phyloP scores from a whole-genome alignment of 495 filamentous ascomycete species.

The Trichoderma virens region DNA sequence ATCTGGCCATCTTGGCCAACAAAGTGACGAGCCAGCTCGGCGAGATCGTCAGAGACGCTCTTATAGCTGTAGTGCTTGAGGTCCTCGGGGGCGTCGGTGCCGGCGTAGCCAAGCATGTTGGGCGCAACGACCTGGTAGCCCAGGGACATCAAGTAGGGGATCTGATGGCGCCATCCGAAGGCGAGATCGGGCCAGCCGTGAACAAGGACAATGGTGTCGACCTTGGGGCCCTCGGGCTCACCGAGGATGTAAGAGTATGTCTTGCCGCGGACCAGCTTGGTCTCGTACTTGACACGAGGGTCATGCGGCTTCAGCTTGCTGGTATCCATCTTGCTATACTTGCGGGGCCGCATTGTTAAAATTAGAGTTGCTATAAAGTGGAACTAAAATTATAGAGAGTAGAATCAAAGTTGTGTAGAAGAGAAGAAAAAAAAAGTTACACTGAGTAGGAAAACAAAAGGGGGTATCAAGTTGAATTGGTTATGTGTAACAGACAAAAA shows the following conservation, averaged over 20 bases:
- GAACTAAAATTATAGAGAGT: not conserved
- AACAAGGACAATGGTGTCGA: constrained; percentile 55
- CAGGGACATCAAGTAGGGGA: constrained; percentile 62
- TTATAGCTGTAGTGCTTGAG: constrained; percentile 58
- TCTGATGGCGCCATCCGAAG: constrained; percentile 74
- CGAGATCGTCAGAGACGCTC: constrained; percentile 61
- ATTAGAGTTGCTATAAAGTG: not conserved
- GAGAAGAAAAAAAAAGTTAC: no score
- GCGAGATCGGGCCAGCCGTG: constrained; percentile 60
- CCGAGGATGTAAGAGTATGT: constrained; percentile 66
- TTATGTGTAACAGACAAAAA: not conserved
- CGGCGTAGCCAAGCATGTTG: constrained; percentile 76
- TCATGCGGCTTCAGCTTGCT: constrained; percentile 61
- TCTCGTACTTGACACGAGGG: constrained; percentile 53
- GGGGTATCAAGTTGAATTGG: no score
- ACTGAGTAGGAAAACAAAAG: no score
- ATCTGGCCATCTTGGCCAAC: constrained; percentile 33
- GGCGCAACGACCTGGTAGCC: constrained; percentile 68
- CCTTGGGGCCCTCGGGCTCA: constrained; percentile 45
- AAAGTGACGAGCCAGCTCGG: constrained; percentile 52
- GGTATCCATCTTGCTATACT: constrained; percentile 32
- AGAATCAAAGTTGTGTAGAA: no score
- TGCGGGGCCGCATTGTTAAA: not conserved
- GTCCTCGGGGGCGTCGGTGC: constrained; percentile 52
- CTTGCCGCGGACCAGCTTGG: constrained; percentile 51